Conservation (phyloP, 345 rosid species). For the Ceriops zippeliana region DNA sequence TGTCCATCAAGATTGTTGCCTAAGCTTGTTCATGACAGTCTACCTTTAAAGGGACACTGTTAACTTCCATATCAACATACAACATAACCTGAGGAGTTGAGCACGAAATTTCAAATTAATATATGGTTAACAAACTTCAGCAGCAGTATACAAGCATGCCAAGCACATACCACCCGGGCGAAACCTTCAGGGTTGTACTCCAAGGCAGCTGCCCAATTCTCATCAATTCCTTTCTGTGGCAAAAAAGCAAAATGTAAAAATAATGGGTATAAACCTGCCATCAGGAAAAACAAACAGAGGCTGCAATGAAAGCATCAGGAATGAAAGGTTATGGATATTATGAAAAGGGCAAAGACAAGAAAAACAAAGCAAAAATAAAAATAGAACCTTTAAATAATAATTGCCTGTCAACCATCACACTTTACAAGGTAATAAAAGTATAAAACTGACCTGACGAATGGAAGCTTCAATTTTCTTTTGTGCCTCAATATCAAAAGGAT, state of each 20-base stretch:
- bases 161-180: conserved; percentile 90
- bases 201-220: conserved; percentile 98
- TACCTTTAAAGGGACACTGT: conserved; percentile 93
- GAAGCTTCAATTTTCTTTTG: conserved; percentile 98
- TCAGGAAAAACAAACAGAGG: not conserved
- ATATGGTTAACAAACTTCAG: conserved; percentile 10
- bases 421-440: not conserved
- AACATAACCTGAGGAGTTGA: conserved; percentile 68
- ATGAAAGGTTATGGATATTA: not conserved
- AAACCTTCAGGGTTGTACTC: conserved; percentile 97
- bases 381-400: too few species aligned
- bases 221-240: conserved; percentile 96
- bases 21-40: not conserved
- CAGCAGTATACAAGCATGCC: conserved; percentile 2
- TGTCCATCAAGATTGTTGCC: not conserved
- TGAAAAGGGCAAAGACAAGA: too few species aligned
- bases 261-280: not conserved
- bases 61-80: conserved; percentile 98
- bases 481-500: conserved; percentile 96
- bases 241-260: conserved; percentile 10
- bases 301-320: not conserved
- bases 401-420: too few species aligned
- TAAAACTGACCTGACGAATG: conserved; percentile 65
- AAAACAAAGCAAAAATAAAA: too few species aligned
- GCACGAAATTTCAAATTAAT: conserved; percentile 15